Conservation (phyloP, 257 asterid species). For the Rauvolfia tetraphylla region DNA sequence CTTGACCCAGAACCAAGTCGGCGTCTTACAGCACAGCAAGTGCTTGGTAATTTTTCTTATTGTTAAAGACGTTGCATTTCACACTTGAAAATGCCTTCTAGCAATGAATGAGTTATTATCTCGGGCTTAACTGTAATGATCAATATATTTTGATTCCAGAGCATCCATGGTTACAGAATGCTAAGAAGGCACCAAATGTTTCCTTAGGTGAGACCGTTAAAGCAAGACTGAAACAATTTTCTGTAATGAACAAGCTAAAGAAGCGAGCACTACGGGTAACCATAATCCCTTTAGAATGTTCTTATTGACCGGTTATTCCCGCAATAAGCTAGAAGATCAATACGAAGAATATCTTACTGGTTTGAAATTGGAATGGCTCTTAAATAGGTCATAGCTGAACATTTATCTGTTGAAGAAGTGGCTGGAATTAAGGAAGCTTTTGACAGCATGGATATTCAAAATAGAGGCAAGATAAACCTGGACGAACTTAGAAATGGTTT, state of each 20-base stretch:
- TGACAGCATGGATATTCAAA: slow-evolving; percentile 47
- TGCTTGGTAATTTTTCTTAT: slow-evolving; percentile 44
- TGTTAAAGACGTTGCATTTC: background rate
- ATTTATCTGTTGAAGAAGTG: slow-evolving; percentile 66
- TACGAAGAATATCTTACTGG: slow-evolving; percentile 1
- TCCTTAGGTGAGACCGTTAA: slow-evolving; percentile 71
- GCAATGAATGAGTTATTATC: background rate
- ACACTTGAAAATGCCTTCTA: background rate
- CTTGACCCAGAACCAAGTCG: slow-evolving; percentile 59
- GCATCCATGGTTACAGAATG: slow-evolving; percentile 68
- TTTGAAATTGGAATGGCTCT: slow-evolving; percentile 10
- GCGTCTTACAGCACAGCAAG: slow-evolving; percentile 65
- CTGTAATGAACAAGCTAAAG: slow-evolving; percentile 69
- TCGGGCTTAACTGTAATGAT: background rate
- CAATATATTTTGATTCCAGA: slow-evolving; percentile 29
- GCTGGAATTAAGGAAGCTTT: slow-evolving; percentile 64
- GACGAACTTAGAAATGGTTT: slow-evolving; percentile 53
- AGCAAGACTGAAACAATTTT: slow-evolving; percentile 68
- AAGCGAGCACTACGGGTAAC: slow-evolving; percentile 60
- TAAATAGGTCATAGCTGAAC: slow-evolving; percentile 60
- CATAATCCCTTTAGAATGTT: background rate
- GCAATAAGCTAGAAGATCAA: background rate
- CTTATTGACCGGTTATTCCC: background rate
- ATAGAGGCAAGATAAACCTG: slow-evolving; percentile 42
- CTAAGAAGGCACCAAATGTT: slow-evolving; percentile 62